A percentile compares a stretch with the other conserved stretches of the same genome.
Conservation (phyloP, 768 basidiomycete species). For the Lentinula sp. region DNA sequence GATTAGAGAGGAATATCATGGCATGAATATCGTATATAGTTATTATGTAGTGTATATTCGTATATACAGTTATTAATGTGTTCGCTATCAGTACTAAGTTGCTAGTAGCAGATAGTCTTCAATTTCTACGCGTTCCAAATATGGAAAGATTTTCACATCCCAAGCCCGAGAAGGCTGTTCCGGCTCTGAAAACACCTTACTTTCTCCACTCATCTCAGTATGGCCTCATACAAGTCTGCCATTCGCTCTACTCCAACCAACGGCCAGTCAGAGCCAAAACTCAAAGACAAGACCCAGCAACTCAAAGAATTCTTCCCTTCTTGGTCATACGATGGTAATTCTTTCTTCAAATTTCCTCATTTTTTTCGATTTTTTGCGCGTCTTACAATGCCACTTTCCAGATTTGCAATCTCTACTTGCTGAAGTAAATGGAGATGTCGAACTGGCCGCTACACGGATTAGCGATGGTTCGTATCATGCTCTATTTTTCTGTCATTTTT, state of each 20-base stretch:
- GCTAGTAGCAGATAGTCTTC: no score
- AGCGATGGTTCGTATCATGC: constrained; percentile 51
- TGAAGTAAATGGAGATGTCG: constrained; percentile 65
- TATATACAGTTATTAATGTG: no score
- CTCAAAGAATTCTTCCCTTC: constrained; percentile 68
- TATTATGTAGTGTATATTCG: no score
- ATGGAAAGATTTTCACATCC: neutral
- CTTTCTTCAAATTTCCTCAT: constrained; percentile 8
- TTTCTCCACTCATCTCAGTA: constrained; percentile 13
- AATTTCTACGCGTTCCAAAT: neutral
- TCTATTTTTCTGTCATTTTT: constrained; percentile 7
- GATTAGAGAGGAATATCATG: neutral
- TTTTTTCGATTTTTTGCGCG: constrained; percentile 12
- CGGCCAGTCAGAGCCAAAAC: constrained; percentile 32
- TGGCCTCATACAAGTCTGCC: constrained; percentile 50
- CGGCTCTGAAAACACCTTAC: neutral
- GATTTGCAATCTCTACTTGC: constrained; percentile 66
- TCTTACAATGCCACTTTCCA: constrained; percentile 17
- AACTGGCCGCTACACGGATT: constrained; percentile 68
- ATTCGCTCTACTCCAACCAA: constrained; percentile 30
- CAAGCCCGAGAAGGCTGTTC: neutral
- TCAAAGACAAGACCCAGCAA: constrained; percentile 46
- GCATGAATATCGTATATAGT: neutral
- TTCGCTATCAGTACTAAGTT: no score
- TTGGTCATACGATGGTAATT: constrained; percentile 65